Base-by-base conservation (phyloP, 148 eudicot genomes). In the Mesembryanthemum crystallinum region DNA sequence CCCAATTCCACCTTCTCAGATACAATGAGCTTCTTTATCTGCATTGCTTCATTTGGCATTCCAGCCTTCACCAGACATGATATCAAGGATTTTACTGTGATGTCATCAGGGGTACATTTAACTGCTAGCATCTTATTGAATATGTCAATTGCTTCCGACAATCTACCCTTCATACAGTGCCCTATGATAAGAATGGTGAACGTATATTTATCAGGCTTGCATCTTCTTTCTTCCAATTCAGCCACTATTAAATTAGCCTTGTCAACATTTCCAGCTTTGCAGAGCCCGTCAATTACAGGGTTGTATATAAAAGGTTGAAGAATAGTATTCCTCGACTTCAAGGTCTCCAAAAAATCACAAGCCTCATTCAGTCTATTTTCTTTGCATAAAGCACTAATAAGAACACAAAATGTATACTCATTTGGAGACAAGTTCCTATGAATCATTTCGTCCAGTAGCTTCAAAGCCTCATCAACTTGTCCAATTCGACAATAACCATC, bases 161-260 rank as follows among this genome's bases (percentile, higher is more conserved):
- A 89, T 79, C 90, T 86, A 49, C 98, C 98, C 82, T 92, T 95
- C 96, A 92, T 83, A 78, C 92, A 92, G 75, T 95, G 97, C 54
- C 98, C 98, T 67, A 95, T 83, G 73, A 95, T 92, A 78, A 95
- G 94, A 73, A 95, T 95, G 74, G 97, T 95, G 79, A 84, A 95
- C 9, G 98, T 95, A 81, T 86, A 68, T 77, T 90, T 95, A 86
- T 95, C 98, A 72, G 83, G 91, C 33, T 67, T 79, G 82, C 97
- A 90, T 30, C 82, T 82, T 74, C 81, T 90, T 67, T 76, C 87
- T 77, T 88, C 94, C 97, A 95, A 90, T 83, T 95, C 94, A 51
- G 84, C 74, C 60, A 85, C 89, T 75, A 92, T 73, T 32, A 71
- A 59, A 81, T 92, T 95, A 67, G 98, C 98, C 81, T 88, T 89